phyloP scores from a whole-genome alignment of 163 green algal genomes.

The Trebouxiophyceae sp. region DNA sequence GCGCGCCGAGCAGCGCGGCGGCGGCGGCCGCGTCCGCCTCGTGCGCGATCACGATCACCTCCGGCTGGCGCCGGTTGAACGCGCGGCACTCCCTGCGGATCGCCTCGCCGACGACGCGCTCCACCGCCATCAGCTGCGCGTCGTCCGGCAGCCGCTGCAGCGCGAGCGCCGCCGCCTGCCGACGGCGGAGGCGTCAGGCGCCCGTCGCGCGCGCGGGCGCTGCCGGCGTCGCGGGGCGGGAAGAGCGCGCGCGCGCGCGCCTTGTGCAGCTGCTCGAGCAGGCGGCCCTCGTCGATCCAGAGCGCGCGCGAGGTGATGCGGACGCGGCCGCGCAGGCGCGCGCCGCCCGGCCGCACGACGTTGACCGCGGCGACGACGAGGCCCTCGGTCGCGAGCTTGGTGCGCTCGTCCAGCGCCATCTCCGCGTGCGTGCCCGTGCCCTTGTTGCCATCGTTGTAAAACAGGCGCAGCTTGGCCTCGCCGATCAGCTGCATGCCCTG shows the following conservation, averaged over 20 bases:
- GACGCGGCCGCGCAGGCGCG: constrained; percentile 29
- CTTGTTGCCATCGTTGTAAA: constrained; percentile 91
- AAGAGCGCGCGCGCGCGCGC: constrained; percentile 33
- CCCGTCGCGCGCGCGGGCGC: constrained; percentile 40
- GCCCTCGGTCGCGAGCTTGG: constrained; percentile 77
- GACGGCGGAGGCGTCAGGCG: constrained; percentile 60
- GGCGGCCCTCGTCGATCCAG: constrained; percentile 70
- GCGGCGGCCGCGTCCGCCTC: constrained; percentile 55
- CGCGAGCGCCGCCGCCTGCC: constrained; percentile 36
- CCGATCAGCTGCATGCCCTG: constrained; percentile 49
- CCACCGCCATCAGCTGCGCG: constrained; percentile 51
- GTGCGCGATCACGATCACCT: constrained; percentile 80
- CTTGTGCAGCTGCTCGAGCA: constrained; percentile 61
- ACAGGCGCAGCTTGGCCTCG: constrained; percentile 56
- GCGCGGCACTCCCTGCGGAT: constrained; percentile 39
- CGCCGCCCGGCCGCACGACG: constrained; percentile 28
- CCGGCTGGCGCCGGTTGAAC: constrained; percentile 51
- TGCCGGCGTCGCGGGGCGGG: constrained; percentile 44
- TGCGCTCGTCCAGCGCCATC: constrained; percentile 83
- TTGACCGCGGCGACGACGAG: constrained; percentile 84
- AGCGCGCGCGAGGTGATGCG: constrained; percentile 76
- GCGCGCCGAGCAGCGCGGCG: background rate
- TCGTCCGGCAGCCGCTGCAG: constrained; percentile 47
- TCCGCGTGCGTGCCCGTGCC: constrained; percentile 78
- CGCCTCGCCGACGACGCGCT: constrained; percentile 55